A percentile compares a stretch with the other conserved stretches of the same genome.
Evolutionary conservation across 352 stramenopile species (phyloP).

Genomic region (Pythium folliculosum): DNA sequence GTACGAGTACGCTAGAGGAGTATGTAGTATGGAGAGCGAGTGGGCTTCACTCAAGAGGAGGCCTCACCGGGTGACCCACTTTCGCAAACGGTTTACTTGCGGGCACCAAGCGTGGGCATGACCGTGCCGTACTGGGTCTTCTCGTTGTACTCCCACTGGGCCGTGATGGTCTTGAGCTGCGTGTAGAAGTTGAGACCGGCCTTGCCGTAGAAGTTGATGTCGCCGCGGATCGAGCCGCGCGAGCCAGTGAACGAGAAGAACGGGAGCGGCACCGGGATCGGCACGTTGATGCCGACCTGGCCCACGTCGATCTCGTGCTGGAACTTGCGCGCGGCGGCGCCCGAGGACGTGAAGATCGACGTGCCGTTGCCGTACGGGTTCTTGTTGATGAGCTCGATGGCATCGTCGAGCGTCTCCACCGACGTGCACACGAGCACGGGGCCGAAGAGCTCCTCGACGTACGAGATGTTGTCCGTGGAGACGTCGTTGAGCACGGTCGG

Average conservation of each 20-base stretch:
- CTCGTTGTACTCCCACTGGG: constrained; percentile 93
- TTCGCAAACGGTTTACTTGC: too few species aligned
- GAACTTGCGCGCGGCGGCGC: constrained; percentile 95
- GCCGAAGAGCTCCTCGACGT: constrained; percentile 97
- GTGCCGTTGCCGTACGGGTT: constrained; percentile 98
- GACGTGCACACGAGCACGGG: constrained; percentile 92
- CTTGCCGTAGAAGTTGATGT: constrained; percentile 98
- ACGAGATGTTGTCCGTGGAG: constrained; percentile 84
- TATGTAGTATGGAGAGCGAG: too few species aligned
- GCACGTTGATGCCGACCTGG: constrained; percentile 96
- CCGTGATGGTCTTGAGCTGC: constrained; percentile 97
- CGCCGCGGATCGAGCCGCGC: constrained; percentile 92
- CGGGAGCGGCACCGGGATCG: constrained; percentile 96
- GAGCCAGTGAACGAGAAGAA: constrained; percentile 99
- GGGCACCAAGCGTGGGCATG: constrained; percentile 89
- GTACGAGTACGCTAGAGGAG: neutral
- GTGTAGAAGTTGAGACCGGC: constrained; percentile 97
- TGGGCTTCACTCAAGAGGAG: too few species aligned
- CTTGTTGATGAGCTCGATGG: constrained; percentile 94
- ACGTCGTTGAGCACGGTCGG: constrained; percentile 92
- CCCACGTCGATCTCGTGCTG: constrained; percentile 96
- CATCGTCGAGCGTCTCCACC: constrained; percentile 95
- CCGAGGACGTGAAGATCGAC: constrained; percentile 95
- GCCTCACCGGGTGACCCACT: too few species aligned
- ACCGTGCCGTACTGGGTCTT: constrained; percentile 88